Percentiles rank a stretch among this genome's conserved stretches.
Conservation (phyloP, 1,139 yeast species). For the Citeromyces hawaiiensis region DNA sequence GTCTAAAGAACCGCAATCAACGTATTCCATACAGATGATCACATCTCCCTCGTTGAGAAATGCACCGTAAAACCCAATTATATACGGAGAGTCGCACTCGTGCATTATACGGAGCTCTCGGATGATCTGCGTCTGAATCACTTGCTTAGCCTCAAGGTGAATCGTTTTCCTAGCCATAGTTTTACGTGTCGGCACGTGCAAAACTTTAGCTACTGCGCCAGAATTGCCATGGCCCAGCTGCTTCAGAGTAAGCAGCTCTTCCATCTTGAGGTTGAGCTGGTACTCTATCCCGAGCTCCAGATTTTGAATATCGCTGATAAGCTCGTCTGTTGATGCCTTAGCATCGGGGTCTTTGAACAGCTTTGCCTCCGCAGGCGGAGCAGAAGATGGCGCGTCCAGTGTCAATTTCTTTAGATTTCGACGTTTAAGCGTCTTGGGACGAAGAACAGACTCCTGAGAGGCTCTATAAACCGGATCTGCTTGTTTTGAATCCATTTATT, state of each 20-base stretch:
- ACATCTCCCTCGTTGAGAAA: constrained; percentile 57
- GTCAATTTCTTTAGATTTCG: constrained; percentile 7
- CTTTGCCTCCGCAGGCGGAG: neutral
- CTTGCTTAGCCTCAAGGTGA: constrained; percentile 72
- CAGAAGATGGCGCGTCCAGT: constrained; percentile 1
- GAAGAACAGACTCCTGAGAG: neutral
- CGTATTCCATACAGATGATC: constrained; percentile 88
- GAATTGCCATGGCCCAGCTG: constrained; percentile 89
- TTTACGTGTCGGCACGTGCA: constrained; percentile 79
- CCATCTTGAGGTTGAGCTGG: constrained; percentile 38
- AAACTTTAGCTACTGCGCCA: constrained; percentile 80
- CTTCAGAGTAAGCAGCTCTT: constrained; percentile 63
- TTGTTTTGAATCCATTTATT: neutral
- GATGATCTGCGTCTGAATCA: constrained; percentile 73
- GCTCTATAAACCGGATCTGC: neutral
- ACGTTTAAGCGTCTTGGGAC: constrained; percentile 7
- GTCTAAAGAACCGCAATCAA: constrained; percentile 90
- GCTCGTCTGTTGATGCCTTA: constrained; percentile 19
- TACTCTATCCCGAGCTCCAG: constrained; percentile 34
- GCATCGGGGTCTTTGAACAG: constrained; percentile 18
- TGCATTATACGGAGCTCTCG: constrained; percentile 85
- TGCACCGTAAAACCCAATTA: constrained; percentile 86
- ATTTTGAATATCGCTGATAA: constrained; percentile 21
- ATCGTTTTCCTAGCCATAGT: constrained; percentile 88
- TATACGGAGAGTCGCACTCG: constrained; percentile 74